phyloP scores from a whole-genome alignment of 306 rosid genomes.

The Aeschynomene evenia region DNA sequence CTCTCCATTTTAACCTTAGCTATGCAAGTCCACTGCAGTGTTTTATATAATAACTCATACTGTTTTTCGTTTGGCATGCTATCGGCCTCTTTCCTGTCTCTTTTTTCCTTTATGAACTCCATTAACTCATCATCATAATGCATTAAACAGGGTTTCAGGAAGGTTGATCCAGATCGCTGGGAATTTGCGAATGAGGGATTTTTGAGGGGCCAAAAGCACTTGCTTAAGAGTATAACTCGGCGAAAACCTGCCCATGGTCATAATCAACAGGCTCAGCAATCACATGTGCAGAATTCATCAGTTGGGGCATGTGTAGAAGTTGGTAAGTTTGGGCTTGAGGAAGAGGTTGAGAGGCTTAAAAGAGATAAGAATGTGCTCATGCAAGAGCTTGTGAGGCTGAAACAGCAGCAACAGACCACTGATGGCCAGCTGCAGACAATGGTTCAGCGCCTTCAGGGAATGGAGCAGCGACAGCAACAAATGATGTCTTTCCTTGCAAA shows the following conservation, averaged over 20 bases:
- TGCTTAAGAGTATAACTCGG: slow-evolving; percentile 76
- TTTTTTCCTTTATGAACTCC: slow-evolving; percentile 6
- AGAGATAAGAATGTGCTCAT: slow-evolving; percentile 96
- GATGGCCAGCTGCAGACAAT: slow-evolving; percentile 89
- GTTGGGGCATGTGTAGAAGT: slow-evolving; percentile 95
- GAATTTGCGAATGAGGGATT: slow-evolving; percentile 98
- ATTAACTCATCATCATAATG: slow-evolving; percentile 15
- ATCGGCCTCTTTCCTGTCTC: not conserved
- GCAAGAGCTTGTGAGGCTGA: slow-evolving; percentile 96
- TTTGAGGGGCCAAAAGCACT: slow-evolving; percentile 91
- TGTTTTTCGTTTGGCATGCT: not conserved
- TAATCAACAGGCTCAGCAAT: slow-evolving; percentile 65
- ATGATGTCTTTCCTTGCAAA: slow-evolving; percentile 99
- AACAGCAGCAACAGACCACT: slow-evolving; percentile 98
- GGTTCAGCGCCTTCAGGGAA: slow-evolving; percentile 95
- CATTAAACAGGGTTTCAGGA: slow-evolving; percentile 82
- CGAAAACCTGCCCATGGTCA: slow-evolving; percentile 94
- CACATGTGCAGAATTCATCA: slow-evolving; percentile 75
- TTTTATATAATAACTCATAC: not conserved
- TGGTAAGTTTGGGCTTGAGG: slow-evolving; percentile 96
- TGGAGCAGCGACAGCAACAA: slow-evolving; percentile 98
- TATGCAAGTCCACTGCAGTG: not conserved
- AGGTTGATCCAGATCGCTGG: slow-evolving; percentile 99
- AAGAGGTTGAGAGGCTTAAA: slow-evolving; percentile 95
- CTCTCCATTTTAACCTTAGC: slow-evolving; percentile 9